Evolutionary conservation across 768 basidiomycete species (phyloP).

Genomic region (Hericium coralloides): DNA sequence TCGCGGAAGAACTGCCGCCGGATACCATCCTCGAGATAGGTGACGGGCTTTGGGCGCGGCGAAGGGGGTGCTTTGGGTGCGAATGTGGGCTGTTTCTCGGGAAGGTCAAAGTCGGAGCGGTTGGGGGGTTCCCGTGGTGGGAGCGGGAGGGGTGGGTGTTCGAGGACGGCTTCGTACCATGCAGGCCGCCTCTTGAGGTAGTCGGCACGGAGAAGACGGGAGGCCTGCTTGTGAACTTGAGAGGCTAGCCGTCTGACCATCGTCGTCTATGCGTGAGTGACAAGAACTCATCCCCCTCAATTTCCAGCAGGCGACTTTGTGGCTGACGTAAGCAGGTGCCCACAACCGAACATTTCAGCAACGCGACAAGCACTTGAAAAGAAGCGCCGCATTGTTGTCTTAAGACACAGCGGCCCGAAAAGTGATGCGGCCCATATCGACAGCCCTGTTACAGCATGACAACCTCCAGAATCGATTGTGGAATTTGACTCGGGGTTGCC

Average conservation of each 20-base stretch:
- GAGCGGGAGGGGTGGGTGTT: constrained; percentile 81
- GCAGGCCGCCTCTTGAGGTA: constrained; percentile 58
- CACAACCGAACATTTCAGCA: no score
- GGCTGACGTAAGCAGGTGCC: not conserved
- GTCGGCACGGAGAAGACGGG: constrained; percentile 64
- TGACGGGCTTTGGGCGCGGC: constrained; percentile 43
- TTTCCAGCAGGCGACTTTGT: not conserved
- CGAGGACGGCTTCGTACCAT: constrained; percentile 81
- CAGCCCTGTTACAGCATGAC: no score
- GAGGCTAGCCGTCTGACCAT: constrained; percentile 79
- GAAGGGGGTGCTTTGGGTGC: constrained; percentile 3
- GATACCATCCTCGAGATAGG: constrained; percentile 78
- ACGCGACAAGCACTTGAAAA: no score
- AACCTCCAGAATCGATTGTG: no score
- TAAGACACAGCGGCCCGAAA: no score
- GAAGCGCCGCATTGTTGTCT: no score
- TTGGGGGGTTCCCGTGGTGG: constrained; percentile 64
- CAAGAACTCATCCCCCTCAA: not conserved
- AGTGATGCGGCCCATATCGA: no score
- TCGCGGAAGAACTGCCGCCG: constrained; percentile 90
- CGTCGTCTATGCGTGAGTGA: not conserved
- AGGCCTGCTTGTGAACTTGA: constrained; percentile 84
- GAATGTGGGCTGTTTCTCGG: constrained; percentile 7
- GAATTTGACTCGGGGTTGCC: no score
- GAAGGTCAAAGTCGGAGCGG: constrained; percentile 44